A percentile compares a stretch with the other conserved stretches of the same genome.
These are phyloP conservation scores for Cephalotrichum gorgonifer DNA, from an alignment of 2,329 filamentous ascomycete genomes.

Conservation along the genomic window DNA sequence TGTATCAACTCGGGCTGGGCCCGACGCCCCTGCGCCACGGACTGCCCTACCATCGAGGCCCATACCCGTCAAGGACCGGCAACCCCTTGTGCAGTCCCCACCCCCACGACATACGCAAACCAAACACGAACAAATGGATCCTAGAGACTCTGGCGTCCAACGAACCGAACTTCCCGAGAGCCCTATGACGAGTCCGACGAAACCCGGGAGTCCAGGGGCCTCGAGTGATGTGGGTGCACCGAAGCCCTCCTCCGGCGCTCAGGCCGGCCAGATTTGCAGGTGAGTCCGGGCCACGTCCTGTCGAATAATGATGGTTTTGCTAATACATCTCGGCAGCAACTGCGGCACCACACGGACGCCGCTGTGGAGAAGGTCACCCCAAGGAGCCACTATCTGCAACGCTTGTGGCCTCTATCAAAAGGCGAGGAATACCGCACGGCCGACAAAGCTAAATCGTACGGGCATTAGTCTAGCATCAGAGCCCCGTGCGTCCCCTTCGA, in stretches of 20 bases:
- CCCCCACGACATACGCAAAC: neutral
- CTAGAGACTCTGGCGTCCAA: neutral
- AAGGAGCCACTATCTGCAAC: conserved; percentile 94
- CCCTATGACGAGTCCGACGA: conserved; percentile 1
- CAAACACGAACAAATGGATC: neutral
- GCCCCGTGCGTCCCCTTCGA: conserved; percentile 28
- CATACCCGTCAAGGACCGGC: neutral
- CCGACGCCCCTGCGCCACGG: neutral
- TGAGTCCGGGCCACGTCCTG: conserved; percentile 28
- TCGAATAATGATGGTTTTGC: neutral
- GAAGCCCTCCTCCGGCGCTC: neutral
- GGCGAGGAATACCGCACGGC: conserved; percentile 81
- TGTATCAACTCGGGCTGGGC: conserved; percentile 1
- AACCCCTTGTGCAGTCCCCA: conserved; percentile 1
- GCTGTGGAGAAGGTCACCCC: conserved; percentile 85
- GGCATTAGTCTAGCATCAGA: conserved; percentile 37
- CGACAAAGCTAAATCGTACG: conserved; percentile 79
- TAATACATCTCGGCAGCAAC: conserved; percentile 50
- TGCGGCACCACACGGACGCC: conserved; percentile 91
- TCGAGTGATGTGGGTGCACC: neutral
- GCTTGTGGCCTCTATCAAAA: conserved; percentile 93
- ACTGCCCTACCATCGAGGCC: conserved; percentile 4
- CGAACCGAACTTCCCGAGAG: neutral
- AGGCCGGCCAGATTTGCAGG: conserved; percentile 59
- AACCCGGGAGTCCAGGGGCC: neutral